Base-by-base conservation (phyloP, 352 stramenopile genomes). In the Phytophthora rubi region DNA sequence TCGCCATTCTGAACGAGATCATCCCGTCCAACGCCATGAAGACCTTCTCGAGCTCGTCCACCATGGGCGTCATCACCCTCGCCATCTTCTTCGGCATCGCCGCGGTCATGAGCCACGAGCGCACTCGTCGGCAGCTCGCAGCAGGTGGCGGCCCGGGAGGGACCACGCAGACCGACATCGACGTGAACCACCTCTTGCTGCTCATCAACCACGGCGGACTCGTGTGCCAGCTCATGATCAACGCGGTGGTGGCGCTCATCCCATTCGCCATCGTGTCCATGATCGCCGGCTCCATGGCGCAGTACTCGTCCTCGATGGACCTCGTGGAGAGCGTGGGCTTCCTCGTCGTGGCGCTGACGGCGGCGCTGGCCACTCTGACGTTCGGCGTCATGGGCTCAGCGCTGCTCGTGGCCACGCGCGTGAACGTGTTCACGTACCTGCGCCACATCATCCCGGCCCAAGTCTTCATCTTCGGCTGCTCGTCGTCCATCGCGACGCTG, bases 401-500 rank as follows among this genome's bases (percentile, higher is more conserved):
- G n/a, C 54, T 94, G 6, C 88, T 81, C 61, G 0, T 92, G 23
- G 83, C 79, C 9, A 90, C 85, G n/a, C 58, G 81, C 6, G 78
- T 81, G 33, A 92, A 85, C 64, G 75, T 92, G 10, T 92, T 92
- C 69, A 69, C 53, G 32, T 94, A 88, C 63, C 59, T 94, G 51
- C 74, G 72, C 30, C 53, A 90, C 63, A 90, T 94, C 48, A 58
- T 93, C 8, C 87, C 87, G 0, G 87, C 85, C 4, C 84, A 93
- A 62, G 71, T 90, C 4, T 94, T 94, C 63, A 88, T 89, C 53
- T 85, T 93, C 51, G 84, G 85, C 35, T 94, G 82, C 67, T 88
- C 83, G 57, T 94, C 87, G 6, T 94, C 87, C 18, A 89, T 93
- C 35, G 87, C 85, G 28, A 94, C 85, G 55, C 73, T 94, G 32